These are phyloP conservation scores for Debaryomyces psychrophilus DNA, from an alignment of 1,139 yeast genomes.

Conservation along the genomic window DNA sequence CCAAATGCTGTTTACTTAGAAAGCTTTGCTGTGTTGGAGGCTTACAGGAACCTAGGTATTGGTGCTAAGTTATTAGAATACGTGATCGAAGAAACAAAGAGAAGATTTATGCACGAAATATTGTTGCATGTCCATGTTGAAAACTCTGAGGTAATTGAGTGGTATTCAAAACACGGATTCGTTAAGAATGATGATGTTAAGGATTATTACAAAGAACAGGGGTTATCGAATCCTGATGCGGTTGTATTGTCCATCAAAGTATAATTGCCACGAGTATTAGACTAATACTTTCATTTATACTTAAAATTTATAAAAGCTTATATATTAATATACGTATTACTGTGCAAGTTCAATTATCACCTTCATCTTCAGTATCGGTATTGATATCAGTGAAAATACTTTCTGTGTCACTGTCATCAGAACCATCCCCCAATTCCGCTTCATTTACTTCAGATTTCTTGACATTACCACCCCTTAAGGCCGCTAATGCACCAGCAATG, in stretches of 20 bases:
- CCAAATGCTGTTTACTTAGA: conserved; percentile 64
- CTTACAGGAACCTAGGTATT: conserved; percentile 62
- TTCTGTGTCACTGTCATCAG: conserved; percentile 41
- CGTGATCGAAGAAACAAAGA: conserved; percentile 56
- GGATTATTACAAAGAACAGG: conserved; percentile 56
- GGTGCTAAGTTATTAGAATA: conserved; percentile 62
- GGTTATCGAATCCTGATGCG: conserved; percentile 51
- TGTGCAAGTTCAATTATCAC: conserved; percentile 26
- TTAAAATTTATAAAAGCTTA: conserved; percentile 6
- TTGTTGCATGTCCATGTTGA: conserved; percentile 61
- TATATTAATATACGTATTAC: conserved; percentile 9
- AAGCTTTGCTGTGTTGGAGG: conserved; percentile 63
- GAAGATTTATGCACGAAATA: conserved; percentile 56
- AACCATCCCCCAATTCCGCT: conserved; percentile 40
- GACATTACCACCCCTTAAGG: conserved; percentile 57
- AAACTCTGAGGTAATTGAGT: conserved; percentile 48
- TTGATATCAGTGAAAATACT: conserved; percentile 52
- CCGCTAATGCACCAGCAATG: conserved; percentile 67
- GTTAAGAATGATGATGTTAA: conserved; percentile 38
- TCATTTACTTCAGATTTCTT: conserved; percentile 34
- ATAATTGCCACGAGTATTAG: conserved; percentile 14
- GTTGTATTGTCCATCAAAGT: conserved; percentile 34
- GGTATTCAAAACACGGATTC: conserved; percentile 64
- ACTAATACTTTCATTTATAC: conserved; percentile 5
- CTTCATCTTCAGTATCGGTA: conserved; percentile 59